Evolutionary conservation across 2,329 filamentous ascomycete species (phyloP).

Genomic region (Kalmusia sp.): DNA sequence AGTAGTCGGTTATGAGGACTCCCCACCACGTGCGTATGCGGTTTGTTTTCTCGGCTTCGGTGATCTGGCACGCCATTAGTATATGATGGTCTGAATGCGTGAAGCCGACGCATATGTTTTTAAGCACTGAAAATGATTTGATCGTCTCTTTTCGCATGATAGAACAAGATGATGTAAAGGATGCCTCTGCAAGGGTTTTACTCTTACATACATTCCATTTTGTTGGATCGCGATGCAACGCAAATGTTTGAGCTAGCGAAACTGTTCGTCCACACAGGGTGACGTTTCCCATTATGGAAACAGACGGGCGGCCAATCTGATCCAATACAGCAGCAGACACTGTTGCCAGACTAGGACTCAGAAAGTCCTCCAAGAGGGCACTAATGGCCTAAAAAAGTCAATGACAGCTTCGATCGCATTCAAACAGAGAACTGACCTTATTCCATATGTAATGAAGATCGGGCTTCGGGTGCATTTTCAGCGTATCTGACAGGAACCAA

Average conservation of each 20-base stretch:
- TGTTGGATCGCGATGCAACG: slow-evolving; percentile 62
- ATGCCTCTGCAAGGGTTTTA: not conserved
- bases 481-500: slow-evolving; percentile 45
- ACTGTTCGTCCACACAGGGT: slow-evolving; percentile 61
- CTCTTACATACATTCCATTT: slow-evolving; percentile 52
- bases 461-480: slow-evolving; percentile 46
- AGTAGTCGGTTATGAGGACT: slow-evolving; percentile 63
- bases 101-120: no score
- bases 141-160: no score
- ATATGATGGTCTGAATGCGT: no score
- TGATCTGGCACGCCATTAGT: slow-evolving; percentile 34
- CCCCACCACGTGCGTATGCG: slow-evolving; percentile 65
- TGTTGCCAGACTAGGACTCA: slow-evolving; percentile 50
- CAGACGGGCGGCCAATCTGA: slow-evolving; percentile 49
- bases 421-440: slow-evolving; percentile 23
- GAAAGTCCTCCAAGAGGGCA: slow-evolving; percentile 51
- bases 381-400: slow-evolving; percentile 38
- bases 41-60: slow-evolving; percentile 58
- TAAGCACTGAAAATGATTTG: no score
- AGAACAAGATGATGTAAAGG: no score
- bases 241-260: slow-evolving; percentile 62
- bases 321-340: slow-evolving; percentile 50
- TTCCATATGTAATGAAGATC: slow-evolving; percentile 51
- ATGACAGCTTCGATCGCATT: not conserved
- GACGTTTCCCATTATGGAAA: slow-evolving; percentile 56